phyloP scores from a whole-genome alignment of 192 early-diverging fungal species.

The Coemansia sp. region DNA sequence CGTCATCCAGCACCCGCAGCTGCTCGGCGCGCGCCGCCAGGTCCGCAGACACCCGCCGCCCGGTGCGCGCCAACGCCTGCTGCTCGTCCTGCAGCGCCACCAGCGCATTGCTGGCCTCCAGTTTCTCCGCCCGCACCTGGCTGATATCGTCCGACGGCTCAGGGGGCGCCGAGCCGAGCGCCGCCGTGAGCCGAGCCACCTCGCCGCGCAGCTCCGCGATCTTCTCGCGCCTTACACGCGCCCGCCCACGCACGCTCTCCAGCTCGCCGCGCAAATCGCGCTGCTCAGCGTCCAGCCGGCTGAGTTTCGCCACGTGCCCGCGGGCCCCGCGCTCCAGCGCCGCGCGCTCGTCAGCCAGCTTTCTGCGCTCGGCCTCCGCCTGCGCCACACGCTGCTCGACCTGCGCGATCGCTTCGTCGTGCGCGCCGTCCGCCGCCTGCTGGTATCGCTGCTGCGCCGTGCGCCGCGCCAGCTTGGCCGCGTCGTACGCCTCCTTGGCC shows the following conservation, averaged over 20 bases:
- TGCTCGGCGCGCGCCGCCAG: constrained; percentile 42
- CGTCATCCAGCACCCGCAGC: constrained; percentile 61
- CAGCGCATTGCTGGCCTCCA: constrained; percentile 45
- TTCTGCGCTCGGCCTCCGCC: constrained; percentile 14
- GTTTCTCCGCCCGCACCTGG: constrained; percentile 33
- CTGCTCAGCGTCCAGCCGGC: constrained; percentile 27
- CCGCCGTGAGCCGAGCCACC: constrained; percentile 30
- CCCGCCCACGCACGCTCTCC: constrained; percentile 33
- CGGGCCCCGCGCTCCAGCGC: constrained; percentile 14
- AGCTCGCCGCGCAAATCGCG: constrained; percentile 25
- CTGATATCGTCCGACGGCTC: too few species aligned
- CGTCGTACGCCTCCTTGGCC: constrained; percentile 57
- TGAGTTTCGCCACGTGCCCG: constrained; percentile 10
- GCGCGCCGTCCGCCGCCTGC: constrained; percentile 16
- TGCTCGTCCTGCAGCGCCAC: constrained; percentile 49
- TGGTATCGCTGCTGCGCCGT: constrained; percentile 40
- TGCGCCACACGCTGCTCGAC: constrained; percentile 24
- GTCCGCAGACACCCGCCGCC: constrained; percentile 24
- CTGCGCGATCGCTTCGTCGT: constrained; percentile 35
- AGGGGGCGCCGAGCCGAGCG: constrained; percentile 13
- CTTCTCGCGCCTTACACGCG: constrained; percentile 37
- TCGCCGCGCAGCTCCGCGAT: constrained; percentile 40
- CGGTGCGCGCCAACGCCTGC: constrained; percentile 27
- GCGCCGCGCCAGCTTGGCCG: constrained; percentile 44
- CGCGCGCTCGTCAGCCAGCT: constrained; percentile 10